Conservation (phyloP, 768 basidiomycete genomes). For the Austroboletus eburneus region DNA sequence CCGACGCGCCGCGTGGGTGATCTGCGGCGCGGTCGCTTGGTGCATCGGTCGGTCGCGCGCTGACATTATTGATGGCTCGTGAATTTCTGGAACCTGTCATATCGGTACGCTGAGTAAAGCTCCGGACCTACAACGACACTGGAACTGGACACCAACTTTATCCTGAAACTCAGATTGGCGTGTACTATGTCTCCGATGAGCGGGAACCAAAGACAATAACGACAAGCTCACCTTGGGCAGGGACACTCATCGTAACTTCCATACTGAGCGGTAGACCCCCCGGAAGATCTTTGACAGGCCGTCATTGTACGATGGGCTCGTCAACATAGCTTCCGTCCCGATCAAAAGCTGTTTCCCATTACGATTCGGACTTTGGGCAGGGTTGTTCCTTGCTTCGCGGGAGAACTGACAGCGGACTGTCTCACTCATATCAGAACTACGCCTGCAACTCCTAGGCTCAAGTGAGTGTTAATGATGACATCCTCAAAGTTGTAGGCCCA, state of each 20-base stretch:
- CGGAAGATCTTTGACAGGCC: not conserved
- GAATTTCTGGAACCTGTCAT: not conserved
- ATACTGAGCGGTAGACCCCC: conserved; percentile 6
- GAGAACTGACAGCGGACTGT: not conserved
- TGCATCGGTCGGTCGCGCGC: not conserved
- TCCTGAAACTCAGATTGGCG: not conserved
- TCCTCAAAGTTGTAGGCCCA: conserved; percentile 1
- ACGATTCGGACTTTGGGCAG: conserved; percentile 2
- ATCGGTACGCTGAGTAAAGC: conserved; percentile 12
- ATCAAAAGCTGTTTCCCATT: conserved; percentile 3
- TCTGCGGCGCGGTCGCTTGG: not conserved
- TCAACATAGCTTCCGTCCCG: not conserved
- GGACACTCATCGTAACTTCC: conserved; percentile 10
- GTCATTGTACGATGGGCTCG: conserved; percentile 3
- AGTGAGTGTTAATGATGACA: no score
- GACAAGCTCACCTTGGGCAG: conserved; percentile 17
- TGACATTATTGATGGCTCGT: not conserved
- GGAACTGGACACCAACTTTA: conserved; percentile 9
- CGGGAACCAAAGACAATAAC: conserved; percentile 14
- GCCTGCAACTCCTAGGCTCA: not conserved
- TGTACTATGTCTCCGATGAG: conserved; percentile 11
- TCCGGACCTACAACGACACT: not conserved
- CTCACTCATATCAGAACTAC: not conserved
- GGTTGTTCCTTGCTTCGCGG: not conserved
- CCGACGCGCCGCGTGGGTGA: conserved; percentile 7